A percentile compares a stretch with the other conserved stretches of the same genome.
Conservation (phyloP, 108 stramenopile genomes). For the Cylindrotheca closterium region DNA sequence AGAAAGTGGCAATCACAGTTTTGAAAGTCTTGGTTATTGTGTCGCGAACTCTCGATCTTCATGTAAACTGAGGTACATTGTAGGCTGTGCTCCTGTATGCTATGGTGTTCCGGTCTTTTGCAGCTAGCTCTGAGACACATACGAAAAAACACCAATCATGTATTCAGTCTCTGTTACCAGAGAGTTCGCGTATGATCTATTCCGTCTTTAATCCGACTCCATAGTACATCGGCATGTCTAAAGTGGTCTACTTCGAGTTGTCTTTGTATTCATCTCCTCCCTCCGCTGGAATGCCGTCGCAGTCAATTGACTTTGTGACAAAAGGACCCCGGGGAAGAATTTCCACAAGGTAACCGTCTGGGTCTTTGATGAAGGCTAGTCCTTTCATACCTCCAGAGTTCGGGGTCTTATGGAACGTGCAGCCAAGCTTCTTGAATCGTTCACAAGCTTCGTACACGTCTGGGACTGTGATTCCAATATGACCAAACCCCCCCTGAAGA, state of each 20-base stretch:
- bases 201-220: no score
- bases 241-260: slow-evolving; percentile 44
- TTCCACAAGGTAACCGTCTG: slow-evolving; percentile 80
- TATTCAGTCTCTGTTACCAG: no score
- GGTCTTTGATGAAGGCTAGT: slow-evolving; percentile 77
- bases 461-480: slow-evolving; percentile 91
- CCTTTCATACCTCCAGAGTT: slow-evolving; percentile 85
- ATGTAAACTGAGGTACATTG: slow-evolving; percentile 90
- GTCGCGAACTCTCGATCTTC: slow-evolving; percentile 79
- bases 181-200: no score
- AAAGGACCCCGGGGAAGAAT: slow-evolving; percentile 66
- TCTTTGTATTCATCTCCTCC: slow-evolving; percentile 73
- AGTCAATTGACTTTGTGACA: slow-evolving; percentile 54
- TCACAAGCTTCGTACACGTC: slow-evolving; percentile 92
- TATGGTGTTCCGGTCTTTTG: slow-evolving; percentile 84
- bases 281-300: slow-evolving; percentile 45
- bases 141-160: no score
- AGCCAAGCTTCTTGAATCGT: slow-evolving; percentile 63
- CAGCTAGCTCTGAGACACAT: neutral
- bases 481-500: slow-evolving; percentile 72
- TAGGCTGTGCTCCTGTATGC: slow-evolving; percentile 93
- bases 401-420: slow-evolving; percentile 70
- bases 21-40: slow-evolving; percentile 68
- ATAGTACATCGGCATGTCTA: no score
- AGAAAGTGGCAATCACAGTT: slow-evolving; percentile 24